phyloP scores from a whole-genome alignment of 257 asterid species.

The Jaltomata sinuosa region DNA sequence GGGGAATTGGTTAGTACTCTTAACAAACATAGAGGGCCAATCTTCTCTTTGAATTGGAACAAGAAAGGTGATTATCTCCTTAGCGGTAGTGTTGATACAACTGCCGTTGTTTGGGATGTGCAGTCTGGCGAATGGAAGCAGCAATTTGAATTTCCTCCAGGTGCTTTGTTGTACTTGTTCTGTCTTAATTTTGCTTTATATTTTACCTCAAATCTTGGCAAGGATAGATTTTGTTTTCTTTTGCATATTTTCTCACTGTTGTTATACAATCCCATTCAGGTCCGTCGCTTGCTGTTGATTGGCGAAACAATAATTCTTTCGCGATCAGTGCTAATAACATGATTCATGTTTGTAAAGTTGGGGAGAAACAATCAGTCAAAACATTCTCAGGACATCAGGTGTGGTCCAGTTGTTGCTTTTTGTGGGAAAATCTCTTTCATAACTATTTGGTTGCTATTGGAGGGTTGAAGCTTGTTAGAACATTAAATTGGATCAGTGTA shows the following conservation, averaged over 20 bases:
- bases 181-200: neutral
- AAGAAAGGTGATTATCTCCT: slow-evolving; percentile 92
- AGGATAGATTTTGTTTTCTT: neutral
- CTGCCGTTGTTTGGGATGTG: slow-evolving; percentile 93
- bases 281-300: slow-evolving; percentile 89
- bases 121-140: slow-evolving; percentile 84
- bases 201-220: neutral
- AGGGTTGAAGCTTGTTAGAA: neutral
- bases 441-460: neutral
- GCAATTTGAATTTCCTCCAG: slow-evolving; percentile 81
- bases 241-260: neutral
- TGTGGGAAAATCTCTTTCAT: neutral
- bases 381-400: slow-evolving; percentile 88
- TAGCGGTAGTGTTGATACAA: slow-evolving; percentile 89
- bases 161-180: slow-evolving; percentile 21
- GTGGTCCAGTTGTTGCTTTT: neutral
- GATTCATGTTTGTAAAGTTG: slow-evolving; percentile 90
- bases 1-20: slow-evolving; percentile 77
- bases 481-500: too few species aligned
- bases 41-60: slow-evolving; percentile 95
- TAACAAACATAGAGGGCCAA: slow-evolving; percentile 87
- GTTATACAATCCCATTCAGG: slow-evolving; percentile 26
- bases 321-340: slow-evolving; percentile 86
- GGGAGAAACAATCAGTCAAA: slow-evolving; percentile 69
- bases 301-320: slow-evolving; percentile 75